Conservation (phyloP, 805 yeast genomes). For the Wickerhamiella vanderwaltii region DNA sequence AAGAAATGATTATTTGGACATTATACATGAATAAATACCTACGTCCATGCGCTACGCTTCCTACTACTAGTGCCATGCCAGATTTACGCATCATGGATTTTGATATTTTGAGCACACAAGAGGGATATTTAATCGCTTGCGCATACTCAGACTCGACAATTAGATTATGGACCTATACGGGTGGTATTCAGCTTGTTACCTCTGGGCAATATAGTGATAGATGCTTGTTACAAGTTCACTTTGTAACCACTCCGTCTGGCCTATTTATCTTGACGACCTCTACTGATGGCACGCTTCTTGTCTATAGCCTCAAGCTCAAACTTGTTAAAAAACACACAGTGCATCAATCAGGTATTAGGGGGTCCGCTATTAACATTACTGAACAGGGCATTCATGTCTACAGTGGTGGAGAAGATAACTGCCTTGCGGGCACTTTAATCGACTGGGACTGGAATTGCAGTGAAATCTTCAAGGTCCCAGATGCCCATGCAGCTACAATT, state of each 20-base stretch:
- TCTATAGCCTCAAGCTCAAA: constrained; percentile 41
- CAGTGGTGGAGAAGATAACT: constrained; percentile 93
- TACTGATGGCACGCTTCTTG: constrained; percentile 68
- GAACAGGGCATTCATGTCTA: constrained; percentile 28
- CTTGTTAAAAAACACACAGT: constrained; percentile 22
- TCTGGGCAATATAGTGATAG: constrained; percentile 53
- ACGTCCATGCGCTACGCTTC: constrained; percentile 43
- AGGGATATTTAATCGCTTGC: constrained; percentile 46
- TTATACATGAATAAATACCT: constrained; percentile 30
- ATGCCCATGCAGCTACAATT: constrained; percentile 80
- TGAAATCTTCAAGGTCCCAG: constrained; percentile 26
- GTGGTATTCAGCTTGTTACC: constrained; percentile 34
- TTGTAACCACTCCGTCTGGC: constrained; percentile 26
- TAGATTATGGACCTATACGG: constrained; percentile 38
- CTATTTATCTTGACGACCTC: constrained; percentile 43
- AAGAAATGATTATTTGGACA: constrained; percentile 77
- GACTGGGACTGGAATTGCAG: constrained; percentile 19
- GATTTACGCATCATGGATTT: constrained; percentile 89
- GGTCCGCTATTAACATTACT: constrained; percentile 31
- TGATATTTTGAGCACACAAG: constrained; percentile 26
- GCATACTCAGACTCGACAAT: constrained; percentile 81
- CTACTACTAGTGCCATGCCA: constrained; percentile 48
- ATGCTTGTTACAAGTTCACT: constrained; percentile 56
- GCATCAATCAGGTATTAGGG: constrained; percentile 80
- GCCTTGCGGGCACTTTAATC: constrained; percentile 37